Conservation (phyloP, 1,139 yeast genomes). For the Blastobotrys serpentis region DNA sequence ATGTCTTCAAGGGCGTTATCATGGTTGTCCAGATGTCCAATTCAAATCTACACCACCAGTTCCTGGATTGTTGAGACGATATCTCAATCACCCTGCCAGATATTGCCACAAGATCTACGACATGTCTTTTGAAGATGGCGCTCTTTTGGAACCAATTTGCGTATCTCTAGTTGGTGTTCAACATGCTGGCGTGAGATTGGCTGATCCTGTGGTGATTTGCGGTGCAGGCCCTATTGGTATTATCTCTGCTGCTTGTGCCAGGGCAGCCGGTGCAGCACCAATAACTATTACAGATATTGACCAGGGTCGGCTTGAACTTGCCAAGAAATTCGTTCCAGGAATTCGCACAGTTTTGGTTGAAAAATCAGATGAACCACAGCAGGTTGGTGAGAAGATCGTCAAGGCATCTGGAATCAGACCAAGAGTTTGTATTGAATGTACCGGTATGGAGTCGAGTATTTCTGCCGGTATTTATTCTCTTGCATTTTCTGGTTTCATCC, state of each 20-base stretch:
- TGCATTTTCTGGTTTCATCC: conserved; percentile 62
- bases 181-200: conserved; percentile 63
- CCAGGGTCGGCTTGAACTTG: conserved; percentile 28
- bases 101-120: conserved; percentile 72
- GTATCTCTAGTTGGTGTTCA: conserved; percentile 85
- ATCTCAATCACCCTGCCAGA: conserved; percentile 77
- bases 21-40: conserved; percentile 77
- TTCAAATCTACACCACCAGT: conserved; percentile 87
- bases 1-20: conserved; percentile 74
- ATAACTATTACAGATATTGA: conserved; percentile 58
- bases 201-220: conserved; percentile 72
- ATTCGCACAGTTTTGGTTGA: conserved; percentile 30
- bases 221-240: conserved; percentile 97
- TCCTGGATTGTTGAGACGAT: conserved; percentile 68
- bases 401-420: conserved; percentile 51
- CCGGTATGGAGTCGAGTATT: conserved; percentile 69
- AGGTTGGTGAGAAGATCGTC: conserved; percentile 43
- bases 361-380: conserved; percentile 34
- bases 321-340: conserved; percentile 36
- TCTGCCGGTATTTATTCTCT: conserved; percentile 59
- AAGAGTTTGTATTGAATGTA: conserved; percentile 64
- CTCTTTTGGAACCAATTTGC: conserved; percentile 81
- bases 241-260: conserved; percentile 73
- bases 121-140: conserved; percentile 80
- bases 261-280: conserved; percentile 76